These are phyloP conservation scores for Pythium apleroticum DNA, from an alignment of 352 stramenopile genomes.

Conservation along the genomic window DNA sequence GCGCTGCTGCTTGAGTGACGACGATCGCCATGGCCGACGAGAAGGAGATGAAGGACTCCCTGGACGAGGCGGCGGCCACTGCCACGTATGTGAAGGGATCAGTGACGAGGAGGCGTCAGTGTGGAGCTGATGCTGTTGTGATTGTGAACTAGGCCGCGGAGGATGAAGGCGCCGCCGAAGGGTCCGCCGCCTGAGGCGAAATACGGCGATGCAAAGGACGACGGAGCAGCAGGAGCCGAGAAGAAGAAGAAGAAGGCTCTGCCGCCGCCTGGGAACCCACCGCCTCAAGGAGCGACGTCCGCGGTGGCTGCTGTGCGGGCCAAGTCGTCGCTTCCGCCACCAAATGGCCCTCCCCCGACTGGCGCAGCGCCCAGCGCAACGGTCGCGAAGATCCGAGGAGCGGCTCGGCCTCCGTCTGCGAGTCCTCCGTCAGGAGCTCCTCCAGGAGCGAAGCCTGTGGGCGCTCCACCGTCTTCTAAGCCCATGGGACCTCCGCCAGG, in stretches of 20 bases:
- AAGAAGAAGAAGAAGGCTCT: constrained; percentile 70
- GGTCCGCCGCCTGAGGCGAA: constrained; percentile 25
- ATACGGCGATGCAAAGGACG: constrained; percentile 24
- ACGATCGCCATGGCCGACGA: constrained; percentile 19
- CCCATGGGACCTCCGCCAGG: constrained; percentile 15
- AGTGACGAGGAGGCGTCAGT: neutral
- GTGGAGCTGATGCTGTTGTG: neutral
- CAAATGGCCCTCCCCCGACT: constrained; percentile 59
- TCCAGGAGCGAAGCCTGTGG: constrained; percentile 19
- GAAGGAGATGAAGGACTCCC: constrained; percentile 25
- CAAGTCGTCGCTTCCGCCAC: constrained; percentile 59
- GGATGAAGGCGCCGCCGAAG: constrained; percentile 27
- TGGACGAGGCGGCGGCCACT: constrained; percentile 12
- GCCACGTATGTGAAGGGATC: constrained; percentile 14
- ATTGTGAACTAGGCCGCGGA: constrained; percentile 4
- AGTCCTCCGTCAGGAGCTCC: constrained; percentile 31
- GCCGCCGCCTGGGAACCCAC: constrained; percentile 65
- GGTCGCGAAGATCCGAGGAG: constrained; percentile 73
- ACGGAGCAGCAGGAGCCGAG: constrained; percentile 15
- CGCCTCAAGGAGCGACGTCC: constrained; percentile 52
- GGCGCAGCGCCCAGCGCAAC: constrained; percentile 51
- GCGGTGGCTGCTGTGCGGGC: constrained; percentile 66
- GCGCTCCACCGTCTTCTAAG: neutral
- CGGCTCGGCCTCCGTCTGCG: constrained; percentile 43
- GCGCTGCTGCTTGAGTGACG: neutral